Conservation (phyloP, 139 green algal genomes). For the Chlamydomonas sphaeroides region DNA sequence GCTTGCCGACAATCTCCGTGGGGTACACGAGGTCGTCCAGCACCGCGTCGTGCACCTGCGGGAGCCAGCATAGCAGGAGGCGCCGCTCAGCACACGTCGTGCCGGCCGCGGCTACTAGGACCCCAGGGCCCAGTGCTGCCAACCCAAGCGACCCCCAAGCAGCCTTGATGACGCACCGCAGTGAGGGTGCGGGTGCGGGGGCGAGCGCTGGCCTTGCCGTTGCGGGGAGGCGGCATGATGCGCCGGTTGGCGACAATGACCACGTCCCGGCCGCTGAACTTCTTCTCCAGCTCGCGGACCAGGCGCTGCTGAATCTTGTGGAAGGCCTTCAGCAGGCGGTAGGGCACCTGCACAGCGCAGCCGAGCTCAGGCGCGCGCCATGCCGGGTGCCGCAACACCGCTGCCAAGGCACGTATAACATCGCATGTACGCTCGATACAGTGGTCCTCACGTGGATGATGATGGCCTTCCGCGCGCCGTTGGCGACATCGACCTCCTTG, state of each 20-base stretch:
- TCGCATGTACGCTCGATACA: too few species aligned
- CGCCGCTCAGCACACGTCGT: too few species aligned
- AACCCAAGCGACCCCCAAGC: too few species aligned
- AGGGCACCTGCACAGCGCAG: conserved; percentile 83
- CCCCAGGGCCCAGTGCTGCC: too few species aligned
- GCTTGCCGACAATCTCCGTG: conserved; percentile 99
- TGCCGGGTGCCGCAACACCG: too few species aligned
- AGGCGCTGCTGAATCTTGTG: conserved; percentile 98
- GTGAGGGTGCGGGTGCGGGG: conserved; percentile 95
- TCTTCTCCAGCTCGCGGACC: conserved; percentile 99
- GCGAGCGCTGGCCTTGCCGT: conserved; percentile 69
- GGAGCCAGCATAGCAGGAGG: too few species aligned
- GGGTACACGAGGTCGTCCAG: conserved; percentile 98
- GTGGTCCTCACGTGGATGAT: conserved; percentile 87
- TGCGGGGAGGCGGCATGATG: conserved; percentile 88
- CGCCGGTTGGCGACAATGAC: conserved; percentile 95
- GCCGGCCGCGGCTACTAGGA: too few species aligned
- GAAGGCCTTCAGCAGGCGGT: conserved; percentile 96
- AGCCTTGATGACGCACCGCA: conserved; percentile 74
- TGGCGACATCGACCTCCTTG: conserved; percentile 91
- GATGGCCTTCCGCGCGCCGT: conserved; percentile 91
- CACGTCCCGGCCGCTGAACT: conserved; percentile 99
- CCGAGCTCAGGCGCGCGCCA: too few species aligned
- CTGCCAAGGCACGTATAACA: too few species aligned
- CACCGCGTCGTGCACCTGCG: conserved; percentile 87